Conservation (phyloP, 176 grass and related monocot species). For the Oryza meridionalis region DNA sequence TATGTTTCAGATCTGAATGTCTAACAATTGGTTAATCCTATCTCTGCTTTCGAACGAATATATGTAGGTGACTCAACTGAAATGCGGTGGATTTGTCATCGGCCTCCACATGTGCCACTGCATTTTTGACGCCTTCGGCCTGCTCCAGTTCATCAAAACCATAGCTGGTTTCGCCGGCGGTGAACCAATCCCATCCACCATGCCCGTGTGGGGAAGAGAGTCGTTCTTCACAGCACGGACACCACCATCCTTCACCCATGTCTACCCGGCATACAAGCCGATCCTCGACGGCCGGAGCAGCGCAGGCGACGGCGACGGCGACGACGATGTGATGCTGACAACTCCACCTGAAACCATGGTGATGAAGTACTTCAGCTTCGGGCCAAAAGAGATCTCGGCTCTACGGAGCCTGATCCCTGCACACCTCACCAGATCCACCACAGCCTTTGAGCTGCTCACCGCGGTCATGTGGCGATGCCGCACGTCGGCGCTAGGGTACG, state of each 20-base stretch:
- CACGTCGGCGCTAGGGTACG: slow-evolving; percentile 26
- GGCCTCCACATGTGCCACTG: slow-evolving; percentile 55
- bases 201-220: slow-evolving; percentile 57
- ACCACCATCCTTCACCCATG: too few species aligned
- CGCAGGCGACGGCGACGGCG: not conserved
- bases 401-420: not conserved
- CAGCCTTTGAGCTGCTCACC: slow-evolving; percentile 35
- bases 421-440: not conserved
- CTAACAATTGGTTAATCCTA: too few species aligned
- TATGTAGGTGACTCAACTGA: slow-evolving; percentile 52
- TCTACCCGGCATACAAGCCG: not conserved
- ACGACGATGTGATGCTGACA: slow-evolving; percentile 38
- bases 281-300: not conserved
- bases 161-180: slow-evolving; percentile 47
- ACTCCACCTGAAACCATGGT: slow-evolving; percentile 23
- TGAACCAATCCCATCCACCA: slow-evolving; percentile 9
- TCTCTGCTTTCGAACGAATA: too few species aligned
- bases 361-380: slow-evolving; percentile 43
- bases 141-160: slow-evolving; percentile 46
- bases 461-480: slow-evolving; percentile 53
- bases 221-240: slow-evolving; percentile 17
- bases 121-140: slow-evolving; percentile 53
- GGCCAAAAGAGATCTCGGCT: slow-evolving; percentile 21
- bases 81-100: slow-evolving; percentile 52
- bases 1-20: too few species aligned